Percentiles rank a stretch among this genome's conserved stretches.
Evolutionary conservation across 345 rosid species (phyloP).

Genomic region (Psidium friedrichsthalianum): DNA sequence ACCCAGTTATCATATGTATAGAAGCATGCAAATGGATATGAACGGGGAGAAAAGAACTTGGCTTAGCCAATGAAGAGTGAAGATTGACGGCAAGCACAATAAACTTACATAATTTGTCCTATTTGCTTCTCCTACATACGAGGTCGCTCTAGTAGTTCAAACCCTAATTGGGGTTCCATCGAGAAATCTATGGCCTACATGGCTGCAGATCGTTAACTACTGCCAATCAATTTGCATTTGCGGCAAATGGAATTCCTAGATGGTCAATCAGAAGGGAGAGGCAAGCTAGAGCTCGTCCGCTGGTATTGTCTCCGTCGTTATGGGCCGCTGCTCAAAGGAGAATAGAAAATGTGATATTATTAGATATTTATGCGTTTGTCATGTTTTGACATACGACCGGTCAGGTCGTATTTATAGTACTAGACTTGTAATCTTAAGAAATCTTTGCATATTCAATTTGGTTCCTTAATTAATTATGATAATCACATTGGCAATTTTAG

Average conservation of each 20-base stretch:
- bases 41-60: no score
- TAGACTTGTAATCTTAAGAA: not conserved
- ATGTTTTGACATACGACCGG: no score
- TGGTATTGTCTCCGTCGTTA: not conserved
- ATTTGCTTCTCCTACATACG: no score
- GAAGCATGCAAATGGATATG: no score
- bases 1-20: no score
- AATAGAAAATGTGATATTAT: no score
- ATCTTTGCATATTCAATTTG: not conserved
- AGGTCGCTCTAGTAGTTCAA: not conserved
- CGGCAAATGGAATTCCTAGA: not conserved
- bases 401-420: not conserved
- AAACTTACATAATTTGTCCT: no score
- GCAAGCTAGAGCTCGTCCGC: not conserved
- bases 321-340: not conserved
- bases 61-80: no score
- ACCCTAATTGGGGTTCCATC: not conserved
- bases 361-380: not conserved
- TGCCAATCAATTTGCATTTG: no score
- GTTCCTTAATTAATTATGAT: not conserved
- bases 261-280: not conserved
- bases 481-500: not conserved
- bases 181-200: not conserved
- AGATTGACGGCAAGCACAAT: no score
- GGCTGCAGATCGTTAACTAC: not conserved